Base-by-base conservation (phyloP, 2,329 filamentous ascomycete genomes). In the Daldinia eschscholtzii region DNA sequence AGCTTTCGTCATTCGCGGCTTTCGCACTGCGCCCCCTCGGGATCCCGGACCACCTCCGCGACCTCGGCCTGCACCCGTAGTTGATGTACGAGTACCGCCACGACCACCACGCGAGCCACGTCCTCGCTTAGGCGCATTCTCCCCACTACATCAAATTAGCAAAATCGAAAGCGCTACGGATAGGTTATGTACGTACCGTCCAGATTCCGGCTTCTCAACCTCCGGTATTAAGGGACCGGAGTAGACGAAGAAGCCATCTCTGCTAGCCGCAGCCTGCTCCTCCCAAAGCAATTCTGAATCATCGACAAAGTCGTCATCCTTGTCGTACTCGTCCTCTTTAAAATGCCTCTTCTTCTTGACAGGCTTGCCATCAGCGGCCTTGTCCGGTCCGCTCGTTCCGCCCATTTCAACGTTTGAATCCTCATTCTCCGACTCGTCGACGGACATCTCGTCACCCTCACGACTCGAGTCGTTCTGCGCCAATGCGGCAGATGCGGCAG, bases 191-290 rank as follows among this genome's bases (percentile, higher is more conserved):
- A 84, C 85, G 71, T 85, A 87, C 85, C 83, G 76, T 76, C 76
- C 83, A 64, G 80, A 79, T 72, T 83, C 81, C 39, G 87, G 86
- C 81, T 96, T 95, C 81, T 97, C 92, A 23, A 91, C 92, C 80
- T 97, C 94, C 4, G 92, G 92, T 23, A 98, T 88, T 53, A 99
- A 84, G 7, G 95, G 95, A 3, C 96, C 96, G 68, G 93, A 97
- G 81, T 98, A 99, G 1, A 99, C 96, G 79, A 98, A 99, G 83
- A 98, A 99, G 0, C 96, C 96, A 78, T 98, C 96, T 74, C 95
- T 93, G 73, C 93, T 95, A 53, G 96, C 94, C 4, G 95, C 94
- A 6, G 95, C 95, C 78, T 97, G 93, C 76, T 97, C 93, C 80
- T 98, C 93, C 95, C 95, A 98, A 0, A 97, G 86, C 77, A 98